Conservation (phyloP, 257 asterid genomes). For the Solanum clarkiae region DNA sequence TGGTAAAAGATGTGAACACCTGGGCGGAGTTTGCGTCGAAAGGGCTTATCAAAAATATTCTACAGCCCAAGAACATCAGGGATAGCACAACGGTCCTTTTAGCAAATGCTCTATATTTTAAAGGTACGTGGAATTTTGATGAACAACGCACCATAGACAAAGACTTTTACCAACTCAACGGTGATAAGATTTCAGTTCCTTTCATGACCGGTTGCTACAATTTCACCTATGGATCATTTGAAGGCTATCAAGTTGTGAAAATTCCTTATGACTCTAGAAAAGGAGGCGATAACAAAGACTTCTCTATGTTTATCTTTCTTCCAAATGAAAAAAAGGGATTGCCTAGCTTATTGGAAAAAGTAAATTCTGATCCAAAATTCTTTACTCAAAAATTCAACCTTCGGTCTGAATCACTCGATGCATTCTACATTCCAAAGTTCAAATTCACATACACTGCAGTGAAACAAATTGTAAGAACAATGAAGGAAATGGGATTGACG, state of each 20-base stretch:
- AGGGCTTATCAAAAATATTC: background rate
- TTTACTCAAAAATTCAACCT: background rate
- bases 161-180: slow-evolving; percentile 3
- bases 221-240: background rate
- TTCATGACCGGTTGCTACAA: slow-evolving; percentile 6
- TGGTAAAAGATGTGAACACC: background rate
- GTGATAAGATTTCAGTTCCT: background rate
- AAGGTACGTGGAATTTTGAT: background rate
- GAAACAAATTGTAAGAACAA: background rate
- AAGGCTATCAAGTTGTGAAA: slow-evolving; percentile 1
- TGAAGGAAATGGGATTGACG: background rate
- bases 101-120: slow-evolving; percentile 8
- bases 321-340: slow-evolving; percentile 3
- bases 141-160: background rate
- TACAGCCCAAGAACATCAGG: background rate
- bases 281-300: background rate
- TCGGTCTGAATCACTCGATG: background rate
- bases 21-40: background rate
- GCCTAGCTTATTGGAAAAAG: background rate
- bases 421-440: slow-evolving; percentile 7
- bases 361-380: background rate
- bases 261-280: background rate
- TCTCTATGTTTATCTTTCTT: background rate
- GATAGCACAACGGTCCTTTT: background rate
- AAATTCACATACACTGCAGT: background rate